Evolutionary conservation across 2,329 filamentous ascomycete genomes (phyloP).

Genomic region (Pezicula neosporulosa): DNA sequence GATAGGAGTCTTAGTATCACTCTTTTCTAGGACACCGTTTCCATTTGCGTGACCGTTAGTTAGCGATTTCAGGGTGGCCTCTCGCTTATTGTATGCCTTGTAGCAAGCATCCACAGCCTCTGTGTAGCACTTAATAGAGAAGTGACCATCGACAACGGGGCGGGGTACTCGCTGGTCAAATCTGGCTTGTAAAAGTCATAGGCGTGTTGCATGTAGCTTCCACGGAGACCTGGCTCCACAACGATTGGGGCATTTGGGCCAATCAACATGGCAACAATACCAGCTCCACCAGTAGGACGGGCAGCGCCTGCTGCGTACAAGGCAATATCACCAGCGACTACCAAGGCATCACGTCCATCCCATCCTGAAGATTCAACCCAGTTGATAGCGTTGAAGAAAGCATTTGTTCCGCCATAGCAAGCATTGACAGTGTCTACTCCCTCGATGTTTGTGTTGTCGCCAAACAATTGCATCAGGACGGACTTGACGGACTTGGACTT

Average conservation of each 20-base stretch:
- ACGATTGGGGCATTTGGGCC: slow-evolving; percentile 76
- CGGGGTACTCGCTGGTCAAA: slow-evolving; percentile 81
- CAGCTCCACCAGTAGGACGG: slow-evolving; percentile 76
- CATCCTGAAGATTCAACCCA: slow-evolving; percentile 85
- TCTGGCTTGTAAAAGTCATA: slow-evolving; percentile 93
- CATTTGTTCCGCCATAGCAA: slow-evolving; percentile 84
- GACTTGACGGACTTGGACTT: slow-evolving; percentile 92
- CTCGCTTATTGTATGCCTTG: slow-evolving; percentile 74
- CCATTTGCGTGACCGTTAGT: slow-evolving; percentile 51
- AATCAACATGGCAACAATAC: slow-evolving; percentile 74
- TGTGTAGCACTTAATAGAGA: slow-evolving; percentile 78
- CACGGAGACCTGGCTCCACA: slow-evolving; percentile 74
- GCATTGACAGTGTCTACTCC: slow-evolving; percentile 81
- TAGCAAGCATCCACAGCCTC: slow-evolving; percentile 79
- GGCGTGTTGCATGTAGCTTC: slow-evolving; percentile 77
- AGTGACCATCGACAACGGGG: slow-evolving; percentile 81
- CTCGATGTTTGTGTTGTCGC: slow-evolving; percentile 80
- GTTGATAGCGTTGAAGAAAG: slow-evolving; percentile 78
- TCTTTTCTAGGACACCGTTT: slow-evolving; percentile 23
- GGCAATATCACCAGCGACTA: slow-evolving; percentile 79
- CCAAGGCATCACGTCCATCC: slow-evolving; percentile 80
- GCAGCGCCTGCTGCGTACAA: slow-evolving; percentile 82
- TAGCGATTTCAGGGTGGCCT: slow-evolving; percentile 54
- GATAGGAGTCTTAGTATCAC: slow-evolving; percentile 55
- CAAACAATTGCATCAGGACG: slow-evolving; percentile 82